These are phyloP conservation scores for Galeopsis tetrahit DNA, from an alignment of 257 asterid genomes.

Conservation along the genomic window DNA sequence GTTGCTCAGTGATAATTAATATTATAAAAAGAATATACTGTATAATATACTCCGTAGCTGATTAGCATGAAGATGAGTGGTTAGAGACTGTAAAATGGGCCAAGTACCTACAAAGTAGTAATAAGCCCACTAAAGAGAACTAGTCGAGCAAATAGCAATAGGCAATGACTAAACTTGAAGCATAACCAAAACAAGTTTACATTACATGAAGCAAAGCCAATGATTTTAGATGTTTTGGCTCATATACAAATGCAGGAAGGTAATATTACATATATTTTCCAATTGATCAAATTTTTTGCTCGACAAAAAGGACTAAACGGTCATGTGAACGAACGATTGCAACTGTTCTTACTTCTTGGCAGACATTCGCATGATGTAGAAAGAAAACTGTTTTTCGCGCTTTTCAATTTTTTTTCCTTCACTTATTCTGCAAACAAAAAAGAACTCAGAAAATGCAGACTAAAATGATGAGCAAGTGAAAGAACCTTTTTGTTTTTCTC, in stretches of 20 bases:
- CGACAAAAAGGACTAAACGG: not conserved
- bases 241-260: not conserved
- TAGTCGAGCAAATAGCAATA: too few species aligned
- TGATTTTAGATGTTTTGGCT: not conserved
- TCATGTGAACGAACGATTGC: too few species aligned
- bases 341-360: not conserved
- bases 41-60: too few species aligned
- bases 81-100: too few species aligned
- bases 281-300: not conserved
- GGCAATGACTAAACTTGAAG: too few species aligned
- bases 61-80: too few species aligned
- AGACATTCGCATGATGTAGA: not conserved
- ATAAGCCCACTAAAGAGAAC: too few species aligned
- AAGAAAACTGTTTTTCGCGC: not conserved
- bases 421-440: conserved; percentile 11
- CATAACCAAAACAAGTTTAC: too few species aligned
- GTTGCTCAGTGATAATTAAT: too few species aligned
- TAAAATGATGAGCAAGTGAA: not conserved
- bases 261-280: not conserved
- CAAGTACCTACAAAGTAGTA: too few species aligned
- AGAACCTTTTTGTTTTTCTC: too few species aligned
- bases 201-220: not conserved
- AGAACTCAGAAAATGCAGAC: not conserved
- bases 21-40: too few species aligned
- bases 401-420: not conserved